These are phyloP conservation scores for Skeletonema grethae DNA, from an alignment of 108 stramenopile species.

Conservation along the genomic window DNA sequence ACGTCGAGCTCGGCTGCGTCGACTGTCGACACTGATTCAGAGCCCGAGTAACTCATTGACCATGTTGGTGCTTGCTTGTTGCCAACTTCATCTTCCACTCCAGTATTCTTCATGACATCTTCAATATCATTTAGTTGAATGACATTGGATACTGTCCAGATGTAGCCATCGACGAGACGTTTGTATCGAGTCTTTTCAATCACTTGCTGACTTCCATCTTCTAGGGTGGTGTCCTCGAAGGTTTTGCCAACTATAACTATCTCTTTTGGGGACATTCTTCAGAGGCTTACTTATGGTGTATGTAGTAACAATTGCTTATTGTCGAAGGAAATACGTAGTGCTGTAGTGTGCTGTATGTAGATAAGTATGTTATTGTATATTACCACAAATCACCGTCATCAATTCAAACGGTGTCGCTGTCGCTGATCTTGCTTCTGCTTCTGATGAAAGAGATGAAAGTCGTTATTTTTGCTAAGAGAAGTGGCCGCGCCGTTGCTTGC, in stretches of 20 bases:
- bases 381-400: no score
- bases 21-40: neutral
- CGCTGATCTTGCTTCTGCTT: no score
- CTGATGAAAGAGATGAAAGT: no score
- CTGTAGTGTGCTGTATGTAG: no score
- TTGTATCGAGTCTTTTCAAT: slow-evolving; percentile 33
- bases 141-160: slow-evolving; percentile 33
- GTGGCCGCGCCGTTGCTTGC: no score
- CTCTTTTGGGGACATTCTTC: no score
- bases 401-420: no score
- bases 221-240: slow-evolving; percentile 37
- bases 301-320: no score
- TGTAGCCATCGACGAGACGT: slow-evolving; percentile 34
- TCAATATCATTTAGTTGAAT: slow-evolving; percentile 8
- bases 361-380: no score
- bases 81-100: neutral
- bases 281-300: no score
- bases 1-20: neutral
- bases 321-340: no score
- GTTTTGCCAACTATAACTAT: slow-evolving; percentile 39
- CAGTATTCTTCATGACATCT: neutral
- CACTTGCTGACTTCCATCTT: slow-evolving; percentile 42
- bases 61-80: neutral
- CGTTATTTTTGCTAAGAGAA: no score
- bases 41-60: neutral